Evolutionary conservation across 176 grass and related monocot genomes (phyloP), one percentile per base, ranked within the genome.

Genomic region (Oryza australiensis): DNA sequence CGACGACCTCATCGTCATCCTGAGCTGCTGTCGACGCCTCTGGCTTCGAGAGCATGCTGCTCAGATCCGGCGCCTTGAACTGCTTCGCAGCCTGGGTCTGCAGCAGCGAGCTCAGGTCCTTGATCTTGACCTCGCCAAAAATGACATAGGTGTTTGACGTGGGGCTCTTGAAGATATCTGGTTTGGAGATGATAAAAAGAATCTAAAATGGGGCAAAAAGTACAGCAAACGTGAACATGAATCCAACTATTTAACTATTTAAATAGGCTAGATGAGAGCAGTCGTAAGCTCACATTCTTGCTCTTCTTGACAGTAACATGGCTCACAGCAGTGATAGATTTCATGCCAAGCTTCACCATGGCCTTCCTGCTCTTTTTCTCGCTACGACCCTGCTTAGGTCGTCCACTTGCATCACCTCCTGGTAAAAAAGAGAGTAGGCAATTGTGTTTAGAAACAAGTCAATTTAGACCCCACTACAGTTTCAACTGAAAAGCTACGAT

Each of bases 341-440:
- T 94, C 92, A 91, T 94, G 72, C 89, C 92, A 76, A 94, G 92
- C 67, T 94, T 94, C 38, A 85, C 83, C 92, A 94, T 94, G 8
- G 92, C 92, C 65, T 94, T 94, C 42, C 92, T 87, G 79, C 92
- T 94, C 86, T 94, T 94, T 46, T 94, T 94, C 80, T 94, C 92
- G 33, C 92, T 94, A 7, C 92, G 69, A 66, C 92, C 89, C 68
- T 94, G 92, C 80, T 91, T 94, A 77, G 92, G 91, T 68, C 92
- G 73, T 27, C 92, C 86, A 83, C 41, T 84, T 35, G 83, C 86
- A 86, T 94, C 92, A 86, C 51, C 88, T 69, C 72, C 88, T 94
- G 75, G 4, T 78, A 42, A 42, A 68, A 73, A 79, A 29, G 15
- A 75, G 22, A 2, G 4, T 12, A 12, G 1, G 2, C 4, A 37